Evolutionary conservation across 441 rosid species (phyloP).

Genomic region (Jatropha multifida): DNA sequence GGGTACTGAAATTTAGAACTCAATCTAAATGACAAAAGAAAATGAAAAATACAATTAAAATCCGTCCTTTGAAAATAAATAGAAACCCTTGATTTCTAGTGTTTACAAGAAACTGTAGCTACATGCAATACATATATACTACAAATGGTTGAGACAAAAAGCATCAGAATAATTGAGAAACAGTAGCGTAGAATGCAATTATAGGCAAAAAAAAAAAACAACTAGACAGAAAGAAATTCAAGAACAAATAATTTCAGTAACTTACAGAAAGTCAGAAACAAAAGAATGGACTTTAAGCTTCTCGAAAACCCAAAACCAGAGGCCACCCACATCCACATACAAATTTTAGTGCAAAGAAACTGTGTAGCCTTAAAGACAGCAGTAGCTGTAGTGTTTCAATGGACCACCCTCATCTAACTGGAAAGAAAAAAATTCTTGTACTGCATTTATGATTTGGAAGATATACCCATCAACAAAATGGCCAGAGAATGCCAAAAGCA

Average conservation of each 20-base stretch:
- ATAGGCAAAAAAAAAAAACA: not conserved
- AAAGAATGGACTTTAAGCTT: not conserved
- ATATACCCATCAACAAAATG: slow-evolving; percentile 10
- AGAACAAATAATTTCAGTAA: slow-evolving; percentile 9
- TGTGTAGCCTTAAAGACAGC: slow-evolving; percentile 12
- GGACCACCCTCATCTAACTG: slow-evolving; percentile 21
- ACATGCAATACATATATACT: slow-evolving; percentile 10
- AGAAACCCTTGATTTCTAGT: not conserved
- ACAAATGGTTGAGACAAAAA: slow-evolving; percentile 33
- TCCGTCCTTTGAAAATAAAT: not conserved
- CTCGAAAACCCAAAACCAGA: slow-evolving; percentile 6
- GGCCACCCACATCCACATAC: not conserved
- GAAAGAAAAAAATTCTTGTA: slow-evolving; percentile 10
- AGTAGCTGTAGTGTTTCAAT: slow-evolving; percentile 10
- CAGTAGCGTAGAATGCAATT: slow-evolving; percentile 15
- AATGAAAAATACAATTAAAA: not conserved
- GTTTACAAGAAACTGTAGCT: not conserved
- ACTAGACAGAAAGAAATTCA: slow-evolving; percentile 7
- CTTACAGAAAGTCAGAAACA: slow-evolving; percentile 32
- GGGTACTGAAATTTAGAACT: slow-evolving; percentile 2
- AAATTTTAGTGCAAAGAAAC: not conserved
- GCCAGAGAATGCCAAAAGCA: slow-evolving; percentile 36
- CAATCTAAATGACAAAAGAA: not conserved
- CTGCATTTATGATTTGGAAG: slow-evolving; percentile 20
- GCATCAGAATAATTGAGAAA: slow-evolving; percentile 29